Conservation (phyloP, 306 rosid species). For the Senna tora region DNA sequence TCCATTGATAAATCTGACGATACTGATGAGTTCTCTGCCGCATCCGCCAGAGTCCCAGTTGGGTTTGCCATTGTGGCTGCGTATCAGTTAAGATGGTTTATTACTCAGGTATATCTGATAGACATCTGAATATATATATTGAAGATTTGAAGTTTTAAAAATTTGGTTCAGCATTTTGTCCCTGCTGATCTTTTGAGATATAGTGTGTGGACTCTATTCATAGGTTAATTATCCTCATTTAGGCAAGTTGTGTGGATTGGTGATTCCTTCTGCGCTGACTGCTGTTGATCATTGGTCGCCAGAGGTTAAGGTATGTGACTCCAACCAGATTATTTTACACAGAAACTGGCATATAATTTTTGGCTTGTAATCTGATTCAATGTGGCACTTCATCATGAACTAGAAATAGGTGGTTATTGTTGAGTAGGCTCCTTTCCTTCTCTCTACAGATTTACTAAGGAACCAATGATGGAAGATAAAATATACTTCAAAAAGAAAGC, state of each 20-base stretch:
- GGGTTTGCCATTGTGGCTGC: conserved; percentile 78
- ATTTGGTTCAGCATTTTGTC: conserved; percentile 20
- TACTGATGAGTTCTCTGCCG: conserved; percentile 71
- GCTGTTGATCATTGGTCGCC: conserved; percentile 95
- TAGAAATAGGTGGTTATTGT: background rate
- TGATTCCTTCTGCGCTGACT: conserved; percentile 88
- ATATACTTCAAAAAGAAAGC: background rate
- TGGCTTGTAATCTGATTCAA: background rate
- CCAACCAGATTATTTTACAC: background rate
- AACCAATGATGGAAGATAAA: background rate
- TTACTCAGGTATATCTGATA: conserved; percentile 62
- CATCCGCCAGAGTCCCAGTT: conserved; percentile 77
- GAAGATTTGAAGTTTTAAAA: background rate
- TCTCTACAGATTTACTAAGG: background rate
- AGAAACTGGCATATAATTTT: background rate
- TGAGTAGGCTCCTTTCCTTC: background rate
- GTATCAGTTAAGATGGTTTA: conserved; percentile 86
- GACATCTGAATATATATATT: background rate
- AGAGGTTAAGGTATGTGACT: conserved; percentile 75
- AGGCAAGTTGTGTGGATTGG: conserved; percentile 69
- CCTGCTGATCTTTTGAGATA: conserved; percentile 27
- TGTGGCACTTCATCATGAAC: background rate
- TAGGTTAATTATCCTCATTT: conserved; percentile 81
- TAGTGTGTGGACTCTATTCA: conserved; percentile 22
- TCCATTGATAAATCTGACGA: conserved; percentile 70